Conservation (phyloP, 345 rosid genomes). For the Laguncularia racemosa region DNA sequence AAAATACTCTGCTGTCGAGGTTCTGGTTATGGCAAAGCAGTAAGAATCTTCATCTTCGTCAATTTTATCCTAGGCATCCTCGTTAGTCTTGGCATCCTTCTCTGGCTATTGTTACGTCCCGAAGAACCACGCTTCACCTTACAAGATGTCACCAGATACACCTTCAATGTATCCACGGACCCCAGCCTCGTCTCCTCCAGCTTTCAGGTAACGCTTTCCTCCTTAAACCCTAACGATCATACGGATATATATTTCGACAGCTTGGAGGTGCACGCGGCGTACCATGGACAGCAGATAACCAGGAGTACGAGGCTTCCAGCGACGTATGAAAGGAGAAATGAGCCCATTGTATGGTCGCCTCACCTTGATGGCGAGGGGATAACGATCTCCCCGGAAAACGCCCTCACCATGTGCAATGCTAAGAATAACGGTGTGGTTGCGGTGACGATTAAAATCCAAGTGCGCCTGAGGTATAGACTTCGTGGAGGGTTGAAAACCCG, state of each 20-base stretch:
- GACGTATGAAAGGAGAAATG: constrained; percentile 24
- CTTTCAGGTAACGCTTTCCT: constrained; percentile 29
- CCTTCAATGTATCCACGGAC: constrained; percentile 19
- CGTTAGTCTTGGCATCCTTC: constrained; percentile 6
- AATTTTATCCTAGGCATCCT: not conserved
- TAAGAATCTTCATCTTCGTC: too few relatives aligned
- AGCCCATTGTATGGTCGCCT: constrained; percentile 29
- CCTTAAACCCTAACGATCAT: constrained; percentile 24
- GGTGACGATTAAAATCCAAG: constrained; percentile 22
- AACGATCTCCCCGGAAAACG: constrained; percentile 25
- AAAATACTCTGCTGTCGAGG: too few relatives aligned
- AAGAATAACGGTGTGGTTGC: constrained; percentile 17
- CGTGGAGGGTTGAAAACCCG: constrained; percentile 21
- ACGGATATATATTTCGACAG: constrained; percentile 28
- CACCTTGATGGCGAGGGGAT: constrained; percentile 16
- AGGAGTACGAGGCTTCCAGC: constrained; percentile 12
- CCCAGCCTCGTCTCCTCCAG: constrained; percentile 20
- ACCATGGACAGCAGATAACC: constrained; percentile 34
- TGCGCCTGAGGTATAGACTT: constrained; percentile 28
- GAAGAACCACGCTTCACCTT: constrained; percentile 28
- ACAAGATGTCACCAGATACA: constrained; percentile 32
- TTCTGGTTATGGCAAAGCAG: too few relatives aligned
- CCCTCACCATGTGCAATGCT: constrained; percentile 16
- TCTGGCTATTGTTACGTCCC: constrained; percentile 30
- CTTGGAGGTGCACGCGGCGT: constrained; percentile 22